A percentile compares a stretch with the other conserved stretches of the same genome.
Evolutionary conservation across 1,284 basidiomycete species (phyloP).

Genomic region (Porogramme epimiltina): DNA sequence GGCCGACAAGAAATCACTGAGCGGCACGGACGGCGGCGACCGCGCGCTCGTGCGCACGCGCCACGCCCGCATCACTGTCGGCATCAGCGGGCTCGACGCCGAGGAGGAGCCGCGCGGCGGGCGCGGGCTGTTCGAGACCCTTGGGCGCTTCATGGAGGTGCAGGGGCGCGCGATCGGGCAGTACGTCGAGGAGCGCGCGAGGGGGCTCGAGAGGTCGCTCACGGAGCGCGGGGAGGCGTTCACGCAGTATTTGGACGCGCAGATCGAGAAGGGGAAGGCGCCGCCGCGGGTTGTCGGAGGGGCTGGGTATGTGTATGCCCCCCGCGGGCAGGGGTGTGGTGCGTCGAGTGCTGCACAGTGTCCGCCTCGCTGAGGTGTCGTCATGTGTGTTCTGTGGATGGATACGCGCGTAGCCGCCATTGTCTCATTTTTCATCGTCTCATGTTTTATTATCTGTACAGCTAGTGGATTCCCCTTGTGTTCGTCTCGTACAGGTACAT

Average conservation of each 20-base stretch:
- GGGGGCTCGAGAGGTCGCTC: slow-evolving; percentile 7
- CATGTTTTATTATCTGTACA: too few relatives aligned
- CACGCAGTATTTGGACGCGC: background rate
- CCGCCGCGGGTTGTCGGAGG: too few relatives aligned
- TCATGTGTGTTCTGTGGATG: too few relatives aligned
- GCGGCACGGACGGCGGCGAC: slow-evolving; percentile 11
- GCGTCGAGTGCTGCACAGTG: too few relatives aligned
- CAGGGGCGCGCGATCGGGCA: slow-evolving; percentile 14
- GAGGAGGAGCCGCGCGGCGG: slow-evolving; percentile 14
- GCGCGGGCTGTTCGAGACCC: slow-evolving; percentile 21
- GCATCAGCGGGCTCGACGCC: slow-evolving; percentile 30
- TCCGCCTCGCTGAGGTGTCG: too few relatives aligned
- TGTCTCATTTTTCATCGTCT: too few relatives aligned
- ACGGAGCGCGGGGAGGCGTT: background rate
- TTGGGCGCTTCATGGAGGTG: slow-evolving; percentile 24
- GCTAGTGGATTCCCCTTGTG: too few relatives aligned
- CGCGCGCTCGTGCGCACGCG: slow-evolving; percentile 25
- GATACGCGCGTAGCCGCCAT: too few relatives aligned
- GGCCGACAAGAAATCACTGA: slow-evolving; percentile 2
- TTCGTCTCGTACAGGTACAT: too few relatives aligned
- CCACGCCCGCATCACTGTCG: slow-evolving; percentile 28
- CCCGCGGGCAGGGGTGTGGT: too few relatives aligned
- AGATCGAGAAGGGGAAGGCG: background rate
- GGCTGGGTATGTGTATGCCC: too few relatives aligned
- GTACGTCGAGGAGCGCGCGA: slow-evolving; percentile 16